phyloP scores from a whole-genome alignment of 148 eudicot genomes.

The Polygonum maritimum region DNA sequence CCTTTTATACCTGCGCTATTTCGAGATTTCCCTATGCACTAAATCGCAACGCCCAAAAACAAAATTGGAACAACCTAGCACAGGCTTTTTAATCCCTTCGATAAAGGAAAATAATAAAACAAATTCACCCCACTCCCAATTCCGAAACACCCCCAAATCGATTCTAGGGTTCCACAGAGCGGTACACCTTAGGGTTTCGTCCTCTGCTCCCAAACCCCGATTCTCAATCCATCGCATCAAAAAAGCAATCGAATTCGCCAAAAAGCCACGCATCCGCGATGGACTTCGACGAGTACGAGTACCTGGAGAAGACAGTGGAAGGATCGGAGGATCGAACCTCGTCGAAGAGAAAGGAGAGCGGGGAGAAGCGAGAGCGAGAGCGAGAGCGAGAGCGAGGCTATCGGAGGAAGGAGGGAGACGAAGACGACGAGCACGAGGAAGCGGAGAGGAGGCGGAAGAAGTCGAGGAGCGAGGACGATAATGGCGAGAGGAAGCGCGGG shows the following conservation, averaged over 20 bases:
- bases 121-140: neutral
- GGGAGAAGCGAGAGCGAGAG: conserved; percentile 45
- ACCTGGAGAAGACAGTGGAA: conserved; percentile 72
- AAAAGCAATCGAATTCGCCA: neutral
- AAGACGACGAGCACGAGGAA: conserved; percentile 18
- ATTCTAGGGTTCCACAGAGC: neutral
- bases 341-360: conserved; percentile 25
- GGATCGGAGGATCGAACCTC: conserved; percentile 24
- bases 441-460: conserved; percentile 25
- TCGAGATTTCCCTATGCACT: no score
- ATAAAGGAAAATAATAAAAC: neutral
- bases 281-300: conserved; percentile 98
- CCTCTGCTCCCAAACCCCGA: neutral
- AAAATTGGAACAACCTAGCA: no score
- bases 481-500: conserved; percentile 17
- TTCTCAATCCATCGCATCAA: neutral
- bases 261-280: conserved; percentile 10
- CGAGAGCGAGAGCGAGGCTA: conserved; percentile 46
- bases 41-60: no score
- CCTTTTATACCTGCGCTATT: no score
- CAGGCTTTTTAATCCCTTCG: no score
- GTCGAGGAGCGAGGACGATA: conserved; percentile 32
- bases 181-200: neutral
- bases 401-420: conserved; percentile 37
- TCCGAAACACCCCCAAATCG: neutral